A percentile compares a stretch with the other conserved stretches of the same genome.
Conservation (phyloP, 768 basidiomycete genomes). For the Brasilioporus rufonigricans region DNA sequence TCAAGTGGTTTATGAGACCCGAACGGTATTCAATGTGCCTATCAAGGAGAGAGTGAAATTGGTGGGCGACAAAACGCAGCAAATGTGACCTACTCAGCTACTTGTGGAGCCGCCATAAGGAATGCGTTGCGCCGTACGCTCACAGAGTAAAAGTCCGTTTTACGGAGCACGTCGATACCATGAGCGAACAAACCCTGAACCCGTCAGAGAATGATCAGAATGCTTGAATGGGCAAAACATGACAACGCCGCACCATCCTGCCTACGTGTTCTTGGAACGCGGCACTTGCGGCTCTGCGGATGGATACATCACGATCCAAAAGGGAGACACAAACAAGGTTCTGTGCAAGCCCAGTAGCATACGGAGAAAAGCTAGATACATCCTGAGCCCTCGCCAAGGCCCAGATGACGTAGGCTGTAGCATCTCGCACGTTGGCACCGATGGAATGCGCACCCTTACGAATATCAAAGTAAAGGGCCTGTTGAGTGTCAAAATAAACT, state of each 20-base stretch:
- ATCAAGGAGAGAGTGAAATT: conserved; percentile 9
- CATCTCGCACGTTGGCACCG: conserved; percentile 92
- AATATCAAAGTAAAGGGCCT: conserved; percentile 93
- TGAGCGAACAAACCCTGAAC: conserved; percentile 82
- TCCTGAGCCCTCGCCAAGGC: conserved; percentile 82
- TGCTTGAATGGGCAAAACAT: conserved; percentile 3
- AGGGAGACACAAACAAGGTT: conserved; percentile 75
- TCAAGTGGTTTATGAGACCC: conserved; percentile 67
- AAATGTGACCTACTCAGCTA: conserved; percentile 67
- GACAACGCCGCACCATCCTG: conserved; percentile 62
- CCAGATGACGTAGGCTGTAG: conserved; percentile 94
- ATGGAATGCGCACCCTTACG: conserved; percentile 91
- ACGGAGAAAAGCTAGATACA: conserved; percentile 52
- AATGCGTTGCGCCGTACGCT: conserved; percentile 84
- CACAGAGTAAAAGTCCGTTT: conserved; percentile 94
- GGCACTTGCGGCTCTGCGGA: conserved; percentile 93
- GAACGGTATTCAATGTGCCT: conserved; percentile 80
- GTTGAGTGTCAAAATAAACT: conserved; percentile 12
- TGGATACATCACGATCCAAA: conserved; percentile 92
- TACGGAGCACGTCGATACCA: conserved; percentile 89
- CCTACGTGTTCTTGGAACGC: conserved; percentile 98
- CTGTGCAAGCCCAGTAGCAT: conserved; percentile 64
- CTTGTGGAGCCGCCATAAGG: conserved; percentile 78
- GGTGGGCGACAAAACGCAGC: conserved; percentile 1
- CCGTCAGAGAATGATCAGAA: conserved; percentile 19